Conservation (phyloP, 345 rosid genomes). For the Eucalyptus tenuipes region DNA sequence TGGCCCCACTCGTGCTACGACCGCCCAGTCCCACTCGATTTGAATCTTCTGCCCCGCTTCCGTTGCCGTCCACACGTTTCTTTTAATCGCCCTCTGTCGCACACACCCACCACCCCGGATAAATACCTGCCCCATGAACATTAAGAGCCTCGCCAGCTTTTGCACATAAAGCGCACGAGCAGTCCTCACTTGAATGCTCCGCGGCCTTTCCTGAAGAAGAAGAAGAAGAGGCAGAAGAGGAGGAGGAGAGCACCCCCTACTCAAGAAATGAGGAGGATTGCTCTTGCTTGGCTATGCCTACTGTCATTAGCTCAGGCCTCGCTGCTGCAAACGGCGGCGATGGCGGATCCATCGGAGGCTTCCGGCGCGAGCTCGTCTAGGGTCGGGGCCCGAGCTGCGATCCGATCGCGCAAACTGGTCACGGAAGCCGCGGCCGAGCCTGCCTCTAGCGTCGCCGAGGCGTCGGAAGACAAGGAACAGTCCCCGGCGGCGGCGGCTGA, state of each 20-base stretch:
- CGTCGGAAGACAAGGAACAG: not conserved
- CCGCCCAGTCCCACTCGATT: not conserved
- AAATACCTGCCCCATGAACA: not conserved
- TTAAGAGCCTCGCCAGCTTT: not conserved
- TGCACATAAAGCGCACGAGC: not conserved
- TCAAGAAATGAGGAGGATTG: not conserved
- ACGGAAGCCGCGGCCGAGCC: slow-evolving; percentile 8
- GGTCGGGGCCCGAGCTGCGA: not conserved
- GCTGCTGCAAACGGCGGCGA: slow-evolving; percentile 4
- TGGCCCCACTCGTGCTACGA: not conserved
- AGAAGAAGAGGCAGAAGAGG: not conserved
- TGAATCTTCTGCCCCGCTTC: not conserved
- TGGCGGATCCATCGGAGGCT: slow-evolving; percentile 1
- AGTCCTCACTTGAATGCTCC: not conserved
- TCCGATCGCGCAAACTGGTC: not conserved
- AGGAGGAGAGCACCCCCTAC: not conserved
- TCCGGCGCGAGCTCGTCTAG: not conserved
- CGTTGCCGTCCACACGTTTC: not conserved
- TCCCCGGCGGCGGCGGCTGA: slow-evolving; percentile 3
- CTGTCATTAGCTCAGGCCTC: slow-evolving; percentile 10
- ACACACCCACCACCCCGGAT: not conserved
- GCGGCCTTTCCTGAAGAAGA: not conserved
- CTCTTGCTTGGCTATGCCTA: not conserved
- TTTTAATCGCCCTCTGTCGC: not conserved
- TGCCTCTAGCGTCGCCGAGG: not conserved